Conservation (phyloP, 2,329 filamentous ascomycete genomes). For the Bimuria novae-zelandiae region DNA sequence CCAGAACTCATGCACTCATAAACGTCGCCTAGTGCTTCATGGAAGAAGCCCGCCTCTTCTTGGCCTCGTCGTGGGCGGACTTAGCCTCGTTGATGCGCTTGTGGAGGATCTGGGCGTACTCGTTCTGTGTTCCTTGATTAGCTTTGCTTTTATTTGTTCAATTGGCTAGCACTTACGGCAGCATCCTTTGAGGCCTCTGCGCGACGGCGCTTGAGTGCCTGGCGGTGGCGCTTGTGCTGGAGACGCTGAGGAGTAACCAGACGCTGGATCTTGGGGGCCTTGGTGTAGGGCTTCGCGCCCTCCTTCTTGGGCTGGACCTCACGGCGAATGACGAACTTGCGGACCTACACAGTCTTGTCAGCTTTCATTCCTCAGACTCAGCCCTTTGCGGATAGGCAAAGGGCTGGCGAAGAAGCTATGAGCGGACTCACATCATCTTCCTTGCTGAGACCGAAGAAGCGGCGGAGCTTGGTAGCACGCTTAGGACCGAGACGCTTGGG, state of each 20-base stretch:
- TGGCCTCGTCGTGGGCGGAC: constrained; percentile 87
- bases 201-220: constrained; percentile 97
- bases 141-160: not conserved
- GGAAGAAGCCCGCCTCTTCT: constrained; percentile 96
- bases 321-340: constrained; percentile 99
- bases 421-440: constrained; percentile 96
- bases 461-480: constrained; percentile 99
- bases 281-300: constrained; percentile 98
- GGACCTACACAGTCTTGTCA: constrained; percentile 67
- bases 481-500: constrained; percentile 99
- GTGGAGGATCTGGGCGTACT: constrained; percentile 94
- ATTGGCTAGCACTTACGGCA: constrained; percentile 70
- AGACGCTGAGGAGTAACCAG: constrained; percentile 99
- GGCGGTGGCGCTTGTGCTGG: constrained; percentile 98
- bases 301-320: constrained; percentile 97
- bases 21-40: constrained; percentile 45
- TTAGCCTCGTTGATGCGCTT: constrained; percentile 98
- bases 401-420: constrained; percentile 69
- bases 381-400: constrained; percentile 41
- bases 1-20: constrained; percentile 41
- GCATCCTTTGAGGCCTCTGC: constrained; percentile 98
- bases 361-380: constrained; percentile 50
- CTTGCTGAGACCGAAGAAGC: constrained; percentile 99
- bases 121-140: constrained; percentile 65
- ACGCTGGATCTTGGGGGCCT: constrained; percentile 99